These are phyloP conservation scores for Claviceps cyperi DNA, from an alignment of 2,329 filamentous ascomycete genomes.

Conservation along the genomic window DNA sequence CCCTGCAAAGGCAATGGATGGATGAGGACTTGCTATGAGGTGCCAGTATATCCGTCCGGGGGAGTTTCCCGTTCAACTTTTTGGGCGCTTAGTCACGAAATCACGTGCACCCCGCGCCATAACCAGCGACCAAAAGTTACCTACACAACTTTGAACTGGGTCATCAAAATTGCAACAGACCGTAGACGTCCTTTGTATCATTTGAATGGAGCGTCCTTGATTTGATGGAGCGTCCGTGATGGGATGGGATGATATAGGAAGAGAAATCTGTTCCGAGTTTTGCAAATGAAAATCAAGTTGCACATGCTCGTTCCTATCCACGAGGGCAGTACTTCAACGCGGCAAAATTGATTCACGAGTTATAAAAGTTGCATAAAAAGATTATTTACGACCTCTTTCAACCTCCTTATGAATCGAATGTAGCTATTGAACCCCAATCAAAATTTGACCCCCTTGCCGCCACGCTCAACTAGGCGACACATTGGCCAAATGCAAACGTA, in stretches of 20 bases:
- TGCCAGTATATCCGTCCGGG: too few relatives aligned
- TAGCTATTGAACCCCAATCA: conserved; percentile 14
- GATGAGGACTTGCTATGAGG: neutral
- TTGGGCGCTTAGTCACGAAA: conserved; percentile 9
- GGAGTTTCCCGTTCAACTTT: conserved; percentile 3
- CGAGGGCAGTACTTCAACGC: neutral
- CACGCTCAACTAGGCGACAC: neutral
- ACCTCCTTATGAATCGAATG: neutral
- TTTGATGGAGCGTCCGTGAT: too few relatives aligned
- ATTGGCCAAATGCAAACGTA: conserved; percentile 1
- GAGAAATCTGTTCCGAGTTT: too few relatives aligned
- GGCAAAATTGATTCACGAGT: neutral
- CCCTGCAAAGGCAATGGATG: conserved; percentile 4
- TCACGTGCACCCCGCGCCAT: conserved; percentile 4
- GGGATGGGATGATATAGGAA: too few relatives aligned
- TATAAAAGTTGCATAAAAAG: too few relatives aligned
- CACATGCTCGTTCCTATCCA: too few relatives aligned
- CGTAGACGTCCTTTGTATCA: neutral
- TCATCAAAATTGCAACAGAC: neutral
- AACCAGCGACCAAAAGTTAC: too few relatives aligned
- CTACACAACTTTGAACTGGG: too few relatives aligned
- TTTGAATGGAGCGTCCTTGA: neutral
- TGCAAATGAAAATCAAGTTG: too few relatives aligned
- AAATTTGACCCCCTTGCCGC: conserved; percentile 10
- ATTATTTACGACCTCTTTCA: neutral